A percentile compares a stretch with the other conserved stretches of the same genome.
phyloP scores from a whole-genome alignment of 345 rosid species.

The Gossypium turneri region DNA sequence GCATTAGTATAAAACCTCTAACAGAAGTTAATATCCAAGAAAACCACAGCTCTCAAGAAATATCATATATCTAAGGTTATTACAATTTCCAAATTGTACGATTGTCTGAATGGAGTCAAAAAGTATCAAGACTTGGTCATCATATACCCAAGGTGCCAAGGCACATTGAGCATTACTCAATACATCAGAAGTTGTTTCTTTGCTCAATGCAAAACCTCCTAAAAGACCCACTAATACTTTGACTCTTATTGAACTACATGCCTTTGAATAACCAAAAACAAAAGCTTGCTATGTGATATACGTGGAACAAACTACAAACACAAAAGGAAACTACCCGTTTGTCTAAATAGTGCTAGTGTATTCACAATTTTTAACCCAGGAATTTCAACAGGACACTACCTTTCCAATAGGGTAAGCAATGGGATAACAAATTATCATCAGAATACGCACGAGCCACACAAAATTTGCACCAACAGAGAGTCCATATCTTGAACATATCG shows the following conservation, averaged over 20 bases:
- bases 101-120: neutral
- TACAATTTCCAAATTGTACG: neutral
- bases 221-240: neutral
- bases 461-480: constrained; percentile 74
- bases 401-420: constrained; percentile 77
- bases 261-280: no score
- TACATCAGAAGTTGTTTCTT: neutral
- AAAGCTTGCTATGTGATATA: neutral
- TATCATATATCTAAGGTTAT: neutral
- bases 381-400: constrained; percentile 30
- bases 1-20: constrained; percentile 1
- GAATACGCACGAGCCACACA: constrained; percentile 62
- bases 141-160: neutral
- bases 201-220: neutral
- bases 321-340: neutral
- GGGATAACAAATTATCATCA: constrained; percentile 73
- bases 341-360: neutral
- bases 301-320: neutral
- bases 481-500: constrained; percentile 77
- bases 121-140: neutral
- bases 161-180: neutral
- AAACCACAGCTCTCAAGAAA: neutral
- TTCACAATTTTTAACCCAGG: neutral
- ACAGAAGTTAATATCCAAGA: neutral
- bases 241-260: neutral